Base-by-base conservation (phyloP, 2,329 filamentous ascomycete genomes). In the Mariannaea elegans region DNA sequence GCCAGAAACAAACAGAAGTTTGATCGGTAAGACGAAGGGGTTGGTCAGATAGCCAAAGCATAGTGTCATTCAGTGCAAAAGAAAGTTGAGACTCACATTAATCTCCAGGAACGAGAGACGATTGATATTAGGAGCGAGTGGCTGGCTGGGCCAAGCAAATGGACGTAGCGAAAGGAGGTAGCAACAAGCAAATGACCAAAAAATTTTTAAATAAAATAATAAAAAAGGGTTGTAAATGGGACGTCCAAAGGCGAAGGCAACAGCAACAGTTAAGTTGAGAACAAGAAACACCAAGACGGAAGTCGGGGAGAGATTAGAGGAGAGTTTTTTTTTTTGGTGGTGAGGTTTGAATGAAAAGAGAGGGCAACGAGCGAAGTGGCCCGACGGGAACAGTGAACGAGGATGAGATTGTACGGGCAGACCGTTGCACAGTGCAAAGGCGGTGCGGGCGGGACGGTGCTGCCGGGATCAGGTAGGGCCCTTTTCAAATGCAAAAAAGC, bases 61-160 rank as follows among this genome's bases (percentile, higher is more conserved):
- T 71, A 68, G 39, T 69, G 67, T 67, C 65, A 66, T 69, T 51
- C 63, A 65, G 41, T 54, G 68, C 55, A 68, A 71, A 68, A 53
- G 63, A 69, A 65, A 71, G 65, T 66, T 69, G 63, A 63, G 65
- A 76, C 74, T 76, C 72, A 76, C 74, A 75, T 75, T 75, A 71
- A 75, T 75, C 59, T 74, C 69, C 63, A 70, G 62, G 63, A 24
- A 14, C 58, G 59, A 67, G 62, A 55, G 64, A 62, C 59, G 65
- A 51, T 55, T 44, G 62, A 61, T 68, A 71, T 71, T 71, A 71
- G 54, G 49, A 64, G 61, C 59, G 60, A 63, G 67, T 68, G 67
- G 69, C 69, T 70, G 67, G 62, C 51, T 53, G 61, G 61, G 57
- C 67, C 61, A 71, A 49, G 56, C 66, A 27, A 42, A 56, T 49